Conservation (phyloP, 352 stramenopile species). For the Blastocystis sp. region DNA sequence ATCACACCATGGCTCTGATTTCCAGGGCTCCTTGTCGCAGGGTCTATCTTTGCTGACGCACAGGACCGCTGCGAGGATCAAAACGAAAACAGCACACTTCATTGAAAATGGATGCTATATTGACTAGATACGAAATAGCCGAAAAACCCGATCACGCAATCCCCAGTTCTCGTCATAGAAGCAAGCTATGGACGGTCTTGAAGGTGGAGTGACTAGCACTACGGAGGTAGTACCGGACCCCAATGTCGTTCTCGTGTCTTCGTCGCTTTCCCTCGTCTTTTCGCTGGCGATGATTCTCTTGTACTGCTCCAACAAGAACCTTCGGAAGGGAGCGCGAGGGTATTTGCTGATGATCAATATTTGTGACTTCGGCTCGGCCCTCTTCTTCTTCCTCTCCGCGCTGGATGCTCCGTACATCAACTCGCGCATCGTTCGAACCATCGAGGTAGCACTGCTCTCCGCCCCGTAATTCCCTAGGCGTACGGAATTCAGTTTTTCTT, state of each 20-base stretch:
- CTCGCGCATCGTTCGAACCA: neutral
- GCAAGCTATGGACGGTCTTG: neutral
- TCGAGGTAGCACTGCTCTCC: neutral
- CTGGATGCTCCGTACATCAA: neutral
- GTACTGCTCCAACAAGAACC: slow-evolving; percentile 36
- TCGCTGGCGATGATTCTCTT: slow-evolving; percentile 44
- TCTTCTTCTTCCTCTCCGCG: slow-evolving; percentile 36
- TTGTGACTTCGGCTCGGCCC: slow-evolving; percentile 26
- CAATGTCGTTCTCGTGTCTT: neutral
- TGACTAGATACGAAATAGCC: neutral
- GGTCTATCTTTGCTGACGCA: neutral
- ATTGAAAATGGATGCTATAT: neutral
- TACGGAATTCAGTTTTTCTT: slow-evolving; percentile 63
- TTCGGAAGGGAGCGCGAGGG: slow-evolving; percentile 12
- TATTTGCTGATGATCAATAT: slow-evolving; percentile 72
- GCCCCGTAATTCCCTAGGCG: neutral
- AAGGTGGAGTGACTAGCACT: neutral
- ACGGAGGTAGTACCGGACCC: no score
- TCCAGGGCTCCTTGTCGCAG: slow-evolving; percentile 53
- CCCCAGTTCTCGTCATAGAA: neutral
- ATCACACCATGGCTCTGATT: slow-evolving; percentile 58
- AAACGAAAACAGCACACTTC: neutral
- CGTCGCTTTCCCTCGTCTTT: slow-evolving; percentile 33
- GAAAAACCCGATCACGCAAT: neutral
- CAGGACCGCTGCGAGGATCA: neutral